Conservation (phyloP, 768 basidiomycete species). For the Boletus rufocinnamomeus region DNA sequence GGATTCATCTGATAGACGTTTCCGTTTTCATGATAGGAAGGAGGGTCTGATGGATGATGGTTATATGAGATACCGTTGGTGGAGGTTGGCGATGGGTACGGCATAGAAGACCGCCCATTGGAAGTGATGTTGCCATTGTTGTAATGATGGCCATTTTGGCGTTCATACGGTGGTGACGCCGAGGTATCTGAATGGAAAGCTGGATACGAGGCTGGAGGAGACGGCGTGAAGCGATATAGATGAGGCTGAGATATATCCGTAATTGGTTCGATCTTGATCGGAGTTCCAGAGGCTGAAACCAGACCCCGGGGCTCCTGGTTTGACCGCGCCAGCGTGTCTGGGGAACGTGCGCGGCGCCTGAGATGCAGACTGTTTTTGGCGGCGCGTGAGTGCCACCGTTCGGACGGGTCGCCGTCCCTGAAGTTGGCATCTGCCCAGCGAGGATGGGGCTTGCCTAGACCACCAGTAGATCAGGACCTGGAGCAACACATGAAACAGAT, state of each 20-base stretch:
- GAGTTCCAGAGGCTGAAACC: constrained; percentile 51
- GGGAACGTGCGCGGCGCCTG: constrained; percentile 42
- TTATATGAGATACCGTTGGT: constrained; percentile 37
- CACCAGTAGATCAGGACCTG: constrained; percentile 12
- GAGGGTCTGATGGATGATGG: constrained; percentile 36
- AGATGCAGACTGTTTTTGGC: constrained; percentile 59
- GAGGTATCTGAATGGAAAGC: constrained; percentile 48
- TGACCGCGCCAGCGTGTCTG: constrained; percentile 35
- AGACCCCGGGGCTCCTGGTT: constrained; percentile 42
- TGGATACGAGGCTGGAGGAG: constrained; percentile 57
- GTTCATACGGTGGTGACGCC: constrained; percentile 39
- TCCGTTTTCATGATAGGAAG: constrained; percentile 37
- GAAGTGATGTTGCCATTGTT: constrained; percentile 32
- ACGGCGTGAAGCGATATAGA: constrained; percentile 72
- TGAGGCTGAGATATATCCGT: constrained; percentile 50
- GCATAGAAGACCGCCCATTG: constrained; percentile 33
- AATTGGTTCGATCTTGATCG: constrained; percentile 67
- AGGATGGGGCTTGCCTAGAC: constrained; percentile 79
- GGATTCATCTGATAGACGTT: constrained; percentile 39
- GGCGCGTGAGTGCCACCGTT: constrained; percentile 86
- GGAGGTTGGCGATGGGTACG: constrained; percentile 37
- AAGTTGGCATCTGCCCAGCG: constrained; percentile 82
- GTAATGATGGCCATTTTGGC: constrained; percentile 37
- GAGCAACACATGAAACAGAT: constrained; percentile 15
- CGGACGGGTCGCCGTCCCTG: constrained; percentile 77